These are phyloP conservation scores for Berkeleyomyces rouxiae DNA, from an alignment of 2,329 filamentous ascomycete species.

Conservation along the genomic window DNA sequence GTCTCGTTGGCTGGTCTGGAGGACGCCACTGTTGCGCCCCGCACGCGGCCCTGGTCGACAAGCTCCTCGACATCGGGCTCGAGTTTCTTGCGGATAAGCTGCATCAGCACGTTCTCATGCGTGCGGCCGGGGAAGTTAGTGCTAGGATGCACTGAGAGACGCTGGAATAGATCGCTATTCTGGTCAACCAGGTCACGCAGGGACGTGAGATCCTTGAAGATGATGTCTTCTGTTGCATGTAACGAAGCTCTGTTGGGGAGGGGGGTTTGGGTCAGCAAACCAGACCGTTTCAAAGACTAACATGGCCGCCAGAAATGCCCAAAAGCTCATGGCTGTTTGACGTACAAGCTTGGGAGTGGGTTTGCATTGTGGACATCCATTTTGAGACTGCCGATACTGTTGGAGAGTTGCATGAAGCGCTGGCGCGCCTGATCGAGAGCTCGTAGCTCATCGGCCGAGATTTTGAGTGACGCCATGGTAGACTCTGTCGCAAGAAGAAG, in stretches of 20 bases:
- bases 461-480: conserved; percentile 28
- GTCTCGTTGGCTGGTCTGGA: conserved; percentile 11
- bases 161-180: conserved; percentile 49
- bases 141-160: conserved; percentile 57
- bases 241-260: conserved; percentile 41
- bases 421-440: conserved; percentile 54
- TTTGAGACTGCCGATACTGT: conserved; percentile 48
- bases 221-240: conserved; percentile 53
- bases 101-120: conserved; percentile 47
- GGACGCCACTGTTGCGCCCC: not conserved
- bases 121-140: conserved; percentile 57
- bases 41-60: conserved; percentile 42
- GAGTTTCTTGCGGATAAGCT: conserved; percentile 67
- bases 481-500: not conserved
- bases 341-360: conserved; percentile 51
- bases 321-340: not conserved
- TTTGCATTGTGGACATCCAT: conserved; percentile 43
- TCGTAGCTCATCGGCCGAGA: conserved; percentile 45
- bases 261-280: not conserved
- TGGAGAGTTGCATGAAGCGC: conserved; percentile 50
- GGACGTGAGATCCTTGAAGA: conserved; percentile 51
- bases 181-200: conserved; percentile 49
- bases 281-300: not conserved
- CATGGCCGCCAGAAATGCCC: not conserved
- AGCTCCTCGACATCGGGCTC: conserved; percentile 62